Conservation (phyloP, 106 monocot species). For the Posidonia australis region DNA sequence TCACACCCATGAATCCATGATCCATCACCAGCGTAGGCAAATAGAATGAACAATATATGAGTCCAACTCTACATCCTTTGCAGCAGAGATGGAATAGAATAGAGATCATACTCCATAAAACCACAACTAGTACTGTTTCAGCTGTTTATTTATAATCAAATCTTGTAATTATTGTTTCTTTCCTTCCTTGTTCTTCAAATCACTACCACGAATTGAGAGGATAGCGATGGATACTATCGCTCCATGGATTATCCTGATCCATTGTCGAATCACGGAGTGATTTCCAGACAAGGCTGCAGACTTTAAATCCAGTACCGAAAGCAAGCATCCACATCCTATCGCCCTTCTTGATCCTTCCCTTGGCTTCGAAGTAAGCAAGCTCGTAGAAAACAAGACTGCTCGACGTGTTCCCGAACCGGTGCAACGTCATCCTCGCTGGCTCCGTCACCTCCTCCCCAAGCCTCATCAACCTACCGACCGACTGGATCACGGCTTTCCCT, state of each 20-base stretch:
- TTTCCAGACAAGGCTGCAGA: conserved; percentile 54
- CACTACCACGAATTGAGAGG: conserved; percentile 26
- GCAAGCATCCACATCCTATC: conserved; percentile 78
- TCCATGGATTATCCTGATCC: conserved; percentile 60
- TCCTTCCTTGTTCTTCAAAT: too few relatives aligned
- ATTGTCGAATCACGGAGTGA: conserved; percentile 22
- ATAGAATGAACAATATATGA: too few relatives aligned
- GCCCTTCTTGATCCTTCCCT: conserved; percentile 35
- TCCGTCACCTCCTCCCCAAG: conserved; percentile 32
- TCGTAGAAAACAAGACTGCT: conserved; percentile 77
- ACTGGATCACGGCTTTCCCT: conserved; percentile 70
- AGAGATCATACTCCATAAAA: too few relatives aligned
- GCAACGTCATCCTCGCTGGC: conserved; percentile 57
- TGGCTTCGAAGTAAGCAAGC: conserved; percentile 70
- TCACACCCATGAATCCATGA: too few relatives aligned
- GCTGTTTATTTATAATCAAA: too few relatives aligned
- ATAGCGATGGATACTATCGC: conserved; percentile 42
- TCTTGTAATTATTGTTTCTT: too few relatives aligned
- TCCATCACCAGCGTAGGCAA: too few relatives aligned
- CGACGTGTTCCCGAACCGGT: conserved; percentile 81
- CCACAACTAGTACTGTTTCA: too few relatives aligned
- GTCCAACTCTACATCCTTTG: too few relatives aligned
- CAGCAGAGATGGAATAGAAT: too few relatives aligned
- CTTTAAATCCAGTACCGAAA: conserved; percentile 79
- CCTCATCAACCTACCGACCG: conserved; percentile 32